Evolutionary conservation across 2,329 filamentous ascomycete genomes (phyloP).

Genomic region (Ramularia endophylla): DNA sequence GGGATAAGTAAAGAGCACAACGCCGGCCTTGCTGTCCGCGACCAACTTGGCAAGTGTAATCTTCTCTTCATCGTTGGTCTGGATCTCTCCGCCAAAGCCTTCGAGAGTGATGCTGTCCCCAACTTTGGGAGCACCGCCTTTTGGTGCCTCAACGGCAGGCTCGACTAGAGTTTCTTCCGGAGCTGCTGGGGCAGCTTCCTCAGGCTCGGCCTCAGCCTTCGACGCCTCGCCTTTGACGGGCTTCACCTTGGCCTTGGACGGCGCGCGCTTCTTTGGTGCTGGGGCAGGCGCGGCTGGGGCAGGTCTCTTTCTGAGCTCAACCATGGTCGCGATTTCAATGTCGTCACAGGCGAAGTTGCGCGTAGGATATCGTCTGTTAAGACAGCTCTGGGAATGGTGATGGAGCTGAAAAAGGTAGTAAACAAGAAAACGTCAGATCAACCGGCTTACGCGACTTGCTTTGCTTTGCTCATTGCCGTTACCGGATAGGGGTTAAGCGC

Average conservation of each 20-base stretch:
- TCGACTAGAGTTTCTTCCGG: constrained; percentile 23
- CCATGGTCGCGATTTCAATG: constrained; percentile 32
- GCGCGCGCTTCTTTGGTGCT: constrained; percentile 40
- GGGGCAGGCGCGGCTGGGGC: constrained; percentile 45
- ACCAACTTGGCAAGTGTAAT: constrained; percentile 76
- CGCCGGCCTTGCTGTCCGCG: constrained; percentile 74
- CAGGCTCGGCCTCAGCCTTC: constrained; percentile 37
- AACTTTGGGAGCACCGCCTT: constrained; percentile 24
- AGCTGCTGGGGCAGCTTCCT: constrained; percentile 26
- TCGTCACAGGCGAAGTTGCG: too few species aligned
- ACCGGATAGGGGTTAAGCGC: constrained; percentile 3
- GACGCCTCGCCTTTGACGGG: constrained; percentile 15
- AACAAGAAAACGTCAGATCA: neutral
- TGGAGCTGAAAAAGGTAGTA: neutral
- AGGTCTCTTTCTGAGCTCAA: constrained; percentile 60
- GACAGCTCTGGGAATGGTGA: neutral
- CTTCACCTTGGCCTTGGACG: constrained; percentile 31
- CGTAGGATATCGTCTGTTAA: too few species aligned
- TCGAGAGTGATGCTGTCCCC: constrained; percentile 51
- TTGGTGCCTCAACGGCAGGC: constrained; percentile 8
- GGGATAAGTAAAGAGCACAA: constrained; percentile 93
- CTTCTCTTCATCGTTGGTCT: constrained; percentile 77
- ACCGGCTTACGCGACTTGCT: too few species aligned
- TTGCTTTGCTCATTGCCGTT: constrained; percentile 1
- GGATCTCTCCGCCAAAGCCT: constrained; percentile 61